Conservation (phyloP, 78 protist species). For the Creolimax fragrantissima region DNA sequence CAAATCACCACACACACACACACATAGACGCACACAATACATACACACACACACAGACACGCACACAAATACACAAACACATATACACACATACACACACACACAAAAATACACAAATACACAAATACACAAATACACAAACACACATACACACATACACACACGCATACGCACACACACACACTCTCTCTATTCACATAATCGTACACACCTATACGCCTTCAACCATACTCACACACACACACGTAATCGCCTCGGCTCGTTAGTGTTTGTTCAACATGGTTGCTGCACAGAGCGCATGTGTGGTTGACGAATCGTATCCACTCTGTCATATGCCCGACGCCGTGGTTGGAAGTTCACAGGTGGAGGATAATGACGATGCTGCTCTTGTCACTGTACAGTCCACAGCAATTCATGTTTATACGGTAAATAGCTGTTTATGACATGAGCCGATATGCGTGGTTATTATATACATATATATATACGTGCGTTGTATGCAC, state of each 20-base stretch:
- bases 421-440: too few species aligned
- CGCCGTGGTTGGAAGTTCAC: background rate
- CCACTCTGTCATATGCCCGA: background rate
- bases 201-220: background rate
- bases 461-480: too few species aligned
- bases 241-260: conserved; percentile 60
- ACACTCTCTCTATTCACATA: background rate
- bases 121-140: background rate
- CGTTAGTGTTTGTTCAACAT: background rate
- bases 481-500: too few species aligned
- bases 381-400: background rate
- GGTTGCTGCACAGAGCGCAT: background rate
- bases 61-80: background rate
- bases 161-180: background rate
- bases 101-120: background rate
- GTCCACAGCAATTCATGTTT: background rate
- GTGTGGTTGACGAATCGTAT: background rate
- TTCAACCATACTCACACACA: background rate
- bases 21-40: background rate
- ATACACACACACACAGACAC: background rate
- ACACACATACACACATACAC: background rate
- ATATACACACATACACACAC: background rate
- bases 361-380: background rate
- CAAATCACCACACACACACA: background rate
- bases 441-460: too few species aligned